A percentile compares a stretch with the other conserved stretches of the same genome.
Evolutionary conservation across 306 rosid species (phyloP).

Genomic region (Rosa multiflora): DNA sequence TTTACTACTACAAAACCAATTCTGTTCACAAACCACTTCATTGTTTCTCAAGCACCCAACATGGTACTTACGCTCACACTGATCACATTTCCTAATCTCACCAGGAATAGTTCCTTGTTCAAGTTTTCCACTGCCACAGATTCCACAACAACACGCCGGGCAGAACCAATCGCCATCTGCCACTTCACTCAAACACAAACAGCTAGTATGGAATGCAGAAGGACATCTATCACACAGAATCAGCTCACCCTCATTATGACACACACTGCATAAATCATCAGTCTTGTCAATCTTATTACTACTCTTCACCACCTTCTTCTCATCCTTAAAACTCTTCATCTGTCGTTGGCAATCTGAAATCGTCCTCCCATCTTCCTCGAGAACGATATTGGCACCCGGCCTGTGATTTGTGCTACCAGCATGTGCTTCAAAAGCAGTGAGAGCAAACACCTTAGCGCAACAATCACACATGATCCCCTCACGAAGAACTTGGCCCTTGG

Average conservation of each 20-base stretch:
- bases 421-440: slow-evolving; percentile 56
- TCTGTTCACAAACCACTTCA: background rate
- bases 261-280: slow-evolving; percentile 3
- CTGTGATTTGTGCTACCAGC: slow-evolving; percentile 53
- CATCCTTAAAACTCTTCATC: background rate
- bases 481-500: slow-evolving; percentile 35
- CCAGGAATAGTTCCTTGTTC: slow-evolving; percentile 15
- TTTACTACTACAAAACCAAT: slow-evolving; percentile 46
- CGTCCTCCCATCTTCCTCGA: slow-evolving; percentile 58
- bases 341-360: slow-evolving; percentile 45
- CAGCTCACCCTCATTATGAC: slow-evolving; percentile 34
- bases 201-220: slow-evolving; percentile 43
- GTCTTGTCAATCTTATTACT: background rate
- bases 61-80: slow-evolving; percentile 57
- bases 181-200: slow-evolving; percentile 40
- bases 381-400: slow-evolving; percentile 50
- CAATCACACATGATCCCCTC: slow-evolving; percentile 63
- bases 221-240: slow-evolving; percentile 63
- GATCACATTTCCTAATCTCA: slow-evolving; percentile 35
- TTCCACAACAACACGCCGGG: slow-evolving; percentile 57
- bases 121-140: slow-evolving; percentile 30
- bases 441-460: slow-evolving; percentile 35
- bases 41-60: slow-evolving; percentile 36
- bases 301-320: background rate
- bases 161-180: slow-evolving; percentile 67